Percentiles rank a stretch among this genome's conserved stretches.
These are phyloP conservation scores for Tuber borchii DNA, from an alignment of 495 filamentous ascomycete genomes.

Conservation along the genomic window DNA sequence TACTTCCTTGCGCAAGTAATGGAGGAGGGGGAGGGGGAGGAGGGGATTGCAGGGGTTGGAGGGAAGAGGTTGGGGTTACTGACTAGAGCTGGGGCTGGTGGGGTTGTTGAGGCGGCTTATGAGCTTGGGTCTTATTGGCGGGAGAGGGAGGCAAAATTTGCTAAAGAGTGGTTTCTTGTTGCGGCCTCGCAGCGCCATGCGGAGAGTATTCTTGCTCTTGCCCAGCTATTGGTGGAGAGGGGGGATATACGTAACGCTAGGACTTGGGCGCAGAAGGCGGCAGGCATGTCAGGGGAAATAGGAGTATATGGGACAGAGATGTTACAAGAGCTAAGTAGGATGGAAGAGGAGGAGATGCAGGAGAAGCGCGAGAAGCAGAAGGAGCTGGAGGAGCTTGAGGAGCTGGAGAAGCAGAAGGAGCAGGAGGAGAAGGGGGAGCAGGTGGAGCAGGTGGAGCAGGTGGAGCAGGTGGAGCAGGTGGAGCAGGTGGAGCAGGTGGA, in stretches of 20 bases:
- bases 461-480: too few relatives aligned
- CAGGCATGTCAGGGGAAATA: slow-evolving; percentile 10
- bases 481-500: too few relatives aligned
- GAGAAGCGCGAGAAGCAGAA: too few relatives aligned
- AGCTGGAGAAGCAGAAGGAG: too few relatives aligned
- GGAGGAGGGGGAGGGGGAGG: background rate
- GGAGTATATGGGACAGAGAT: slow-evolving; percentile 15
- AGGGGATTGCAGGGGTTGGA: background rate
- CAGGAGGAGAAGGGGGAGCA: too few relatives aligned
- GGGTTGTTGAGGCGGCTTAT: slow-evolving; percentile 18
- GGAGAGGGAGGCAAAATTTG: slow-evolving; percentile 11
- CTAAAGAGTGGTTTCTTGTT: slow-evolving; percentile 32
- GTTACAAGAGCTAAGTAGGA: slow-evolving; percentile 18
- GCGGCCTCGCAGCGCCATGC: slow-evolving; percentile 27
- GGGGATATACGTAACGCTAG: slow-evolving; percentile 12
- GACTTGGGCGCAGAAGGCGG: slow-evolving; percentile 23
- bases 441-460: too few relatives aligned
- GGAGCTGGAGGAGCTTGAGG: too few relatives aligned
- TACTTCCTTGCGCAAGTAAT: background rate
- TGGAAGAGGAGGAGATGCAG: too few relatives aligned
- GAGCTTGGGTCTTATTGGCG: slow-evolving; percentile 19
- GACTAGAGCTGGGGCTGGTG: slow-evolving; percentile 17
- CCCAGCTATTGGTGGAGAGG: slow-evolving; percentile 11
- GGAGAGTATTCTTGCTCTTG: slow-evolving; percentile 21
- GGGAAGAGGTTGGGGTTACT: slow-evolving; percentile 3